Base-by-base conservation (phyloP, 805 yeast species). In the Wickerhamiella siamensis region DNA sequence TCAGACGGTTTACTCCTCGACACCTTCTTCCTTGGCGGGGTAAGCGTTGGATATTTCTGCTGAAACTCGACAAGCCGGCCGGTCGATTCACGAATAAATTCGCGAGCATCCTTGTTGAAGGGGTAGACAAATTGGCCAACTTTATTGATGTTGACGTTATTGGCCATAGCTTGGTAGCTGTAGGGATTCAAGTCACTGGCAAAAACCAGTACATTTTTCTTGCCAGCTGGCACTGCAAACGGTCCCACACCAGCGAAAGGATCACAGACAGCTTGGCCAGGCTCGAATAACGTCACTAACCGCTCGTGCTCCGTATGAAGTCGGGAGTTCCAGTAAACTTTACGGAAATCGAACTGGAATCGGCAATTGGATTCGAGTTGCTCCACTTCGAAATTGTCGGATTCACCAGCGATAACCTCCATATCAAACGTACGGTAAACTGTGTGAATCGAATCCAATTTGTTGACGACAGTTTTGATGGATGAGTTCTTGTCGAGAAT, bases 221-320 rank as follows among this genome's bases (percentile, higher is more conserved):
- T 84, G 12, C 87, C 97, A 0, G 96, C 94, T 0, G 99, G 99
- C 1, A 91, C 75, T 1, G 94, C 88, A 65, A 93, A 91, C 4
- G 99, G 99, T 0, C 99, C 99, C 2, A 91, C 97, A 37, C 99
- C 99, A 1, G 95, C 97, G 75, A 93, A 83, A 0, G 86, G 96
- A 64, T 91, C 99, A 53, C 84, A 83, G 0, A 93, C 81, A 5
- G 84, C 81, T 45, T 79, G 80, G 8, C 80, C 79, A 3, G 72
- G 66, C 33, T 71, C 52, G 52, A 82, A 79, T 31, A 62, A 55
- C 1, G 62, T 57, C 3, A 91, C 79, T 34, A 91, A 62, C 45
- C 97, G 67, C 37, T 77, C 88, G 59, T 91, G 99, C 54, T 91
- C 99, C 0, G 95, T 83, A 50, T 86, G 88, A 39, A 91, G 67